Evolutionary conservation across 2,329 filamentous ascomycete genomes (phyloP).

Genomic region (Phyllosticta citrichinensis): DNA sequence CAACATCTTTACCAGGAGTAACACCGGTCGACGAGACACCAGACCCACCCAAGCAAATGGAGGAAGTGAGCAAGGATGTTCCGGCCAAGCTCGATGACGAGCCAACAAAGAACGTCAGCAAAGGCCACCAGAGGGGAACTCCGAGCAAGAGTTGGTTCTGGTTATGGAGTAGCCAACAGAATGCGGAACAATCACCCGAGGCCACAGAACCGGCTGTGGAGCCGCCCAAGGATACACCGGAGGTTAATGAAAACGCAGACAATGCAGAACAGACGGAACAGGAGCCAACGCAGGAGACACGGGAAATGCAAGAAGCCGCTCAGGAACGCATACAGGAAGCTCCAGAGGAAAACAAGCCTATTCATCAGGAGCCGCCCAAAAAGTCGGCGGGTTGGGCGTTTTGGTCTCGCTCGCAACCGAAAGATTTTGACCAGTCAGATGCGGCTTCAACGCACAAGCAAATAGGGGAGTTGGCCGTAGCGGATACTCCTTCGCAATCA

Average conservation of each 20-base stretch:
- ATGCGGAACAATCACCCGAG: slow-evolving; percentile 21
- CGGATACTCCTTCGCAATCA: slow-evolving; percentile 40
- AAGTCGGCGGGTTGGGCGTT: slow-evolving; percentile 65
- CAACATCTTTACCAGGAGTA: slow-evolving; percentile 30
- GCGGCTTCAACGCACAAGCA: slow-evolving; percentile 49
- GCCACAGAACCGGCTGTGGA: slow-evolving; percentile 10
- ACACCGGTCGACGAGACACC: slow-evolving; percentile 25
- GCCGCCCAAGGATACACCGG: neutral
- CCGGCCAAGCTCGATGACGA: neutral
- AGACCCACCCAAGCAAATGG: slow-evolving; percentile 12
- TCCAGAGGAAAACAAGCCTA: slow-evolving; percentile 11
- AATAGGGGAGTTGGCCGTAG: slow-evolving; percentile 41
- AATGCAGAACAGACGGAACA: neutral
- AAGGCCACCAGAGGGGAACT: slow-evolving; percentile 13
- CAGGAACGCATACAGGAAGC: neutral
- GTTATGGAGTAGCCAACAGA: slow-evolving; percentile 39
- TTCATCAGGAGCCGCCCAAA: slow-evolving; percentile 28
- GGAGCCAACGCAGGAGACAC: neutral
- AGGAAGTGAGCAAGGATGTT: neutral
- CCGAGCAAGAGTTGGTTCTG: slow-evolving; percentile 38
- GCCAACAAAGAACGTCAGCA: slow-evolving; percentile 2
- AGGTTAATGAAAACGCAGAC: neutral
- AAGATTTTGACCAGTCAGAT: slow-evolving; percentile 43
- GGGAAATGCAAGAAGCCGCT: neutral
- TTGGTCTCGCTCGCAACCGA: slow-evolving; percentile 54